Evolutionary conservation across 2,329 filamentous ascomycete species (phyloP), one percentile per base, ranked within the genome.

Genomic region (Colletotrichum sp.): DNA sequence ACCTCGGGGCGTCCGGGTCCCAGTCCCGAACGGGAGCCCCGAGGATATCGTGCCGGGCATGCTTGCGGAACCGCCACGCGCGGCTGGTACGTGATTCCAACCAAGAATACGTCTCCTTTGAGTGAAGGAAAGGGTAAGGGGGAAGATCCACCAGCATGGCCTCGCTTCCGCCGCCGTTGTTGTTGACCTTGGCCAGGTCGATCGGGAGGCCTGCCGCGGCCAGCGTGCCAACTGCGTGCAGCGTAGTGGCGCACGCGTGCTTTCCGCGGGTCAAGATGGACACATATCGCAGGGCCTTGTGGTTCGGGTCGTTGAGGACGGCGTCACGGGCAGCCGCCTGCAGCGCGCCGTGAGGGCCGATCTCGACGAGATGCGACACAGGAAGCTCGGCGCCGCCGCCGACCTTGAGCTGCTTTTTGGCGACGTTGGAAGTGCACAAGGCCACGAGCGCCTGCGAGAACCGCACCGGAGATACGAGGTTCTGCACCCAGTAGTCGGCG

Each of bases 141-240:
- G 79, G 76, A 32, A 75, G 9, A 5, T 76, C 72, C 28, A 79
- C 65, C 18, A 76, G 52, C 60, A 55, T 71, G n/a, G 69, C 26
- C n/a, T 60, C 21, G 66, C 15, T 39, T 24, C 9, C 24, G 32
- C 36, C 36, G 62, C 36, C 28, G 62, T 65, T 65, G 2, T 65
- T 65, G 79, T 90, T 90, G 80, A 90, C 84, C 3, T 84, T 83
- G 28, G 81, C 81, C 36, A 91, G 86, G 69, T 89, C 81, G 16
- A 90, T 77, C 6, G 79, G 57, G 10, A 62, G 18, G 16, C 57
- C 68, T 30, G 60, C 68, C 39, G 68, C 68, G 26, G 88, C 68
- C 68, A 71, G 36, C 57, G 57, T 21, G 68, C 68, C 68, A 18
- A 65, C 57, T 28, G 68, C 68, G 8, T 65, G 18, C 60, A 71